A percentile compares a stretch with the other conserved stretches of the same genome.
phyloP scores from a whole-genome alignment of 2,329 filamentous ascomycete genomes.

The Talaromyces albobiverticillius region DNA sequence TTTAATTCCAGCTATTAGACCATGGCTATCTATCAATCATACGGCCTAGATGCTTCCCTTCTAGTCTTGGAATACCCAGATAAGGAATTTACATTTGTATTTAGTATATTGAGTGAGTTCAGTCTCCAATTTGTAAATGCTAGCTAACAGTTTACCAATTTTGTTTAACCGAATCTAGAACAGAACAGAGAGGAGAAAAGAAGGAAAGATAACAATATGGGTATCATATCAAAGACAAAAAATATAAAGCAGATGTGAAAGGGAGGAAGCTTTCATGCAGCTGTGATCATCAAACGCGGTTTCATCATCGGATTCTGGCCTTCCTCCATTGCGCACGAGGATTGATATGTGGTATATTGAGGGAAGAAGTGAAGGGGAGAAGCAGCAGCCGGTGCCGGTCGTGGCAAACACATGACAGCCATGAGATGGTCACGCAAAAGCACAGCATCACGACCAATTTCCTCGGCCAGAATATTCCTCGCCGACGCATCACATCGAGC shows the following conservation, averaged over 20 bases:
- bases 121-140: no score
- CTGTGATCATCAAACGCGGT: slow-evolving; percentile 28
- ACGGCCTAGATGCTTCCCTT: no score
- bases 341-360: no score
- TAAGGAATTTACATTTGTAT: no score
- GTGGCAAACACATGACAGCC: slow-evolving; percentile 23
- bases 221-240: slow-evolving; percentile 9
- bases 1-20: no score
- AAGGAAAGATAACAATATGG: background rate
- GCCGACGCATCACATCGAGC: slow-evolving; percentile 29
- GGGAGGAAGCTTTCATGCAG: slow-evolving; percentile 25
- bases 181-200: background rate
- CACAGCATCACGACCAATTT: slow-evolving; percentile 25
- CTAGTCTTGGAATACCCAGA: no score
- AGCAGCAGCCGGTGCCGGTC: background rate
- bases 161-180: no score
- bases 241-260: background rate
- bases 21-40: no score
- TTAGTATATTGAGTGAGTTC: no score
- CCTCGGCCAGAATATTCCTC: slow-evolving; percentile 25
- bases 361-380: background rate
- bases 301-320: background rate
- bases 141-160: no score
- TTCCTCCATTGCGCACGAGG: background rate
- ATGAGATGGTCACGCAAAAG: slow-evolving; percentile 26